These are phyloP conservation scores for Penicillium cinerascens DNA, from an alignment of 495 filamentous ascomycete genomes.

Conservation along the genomic window DNA sequence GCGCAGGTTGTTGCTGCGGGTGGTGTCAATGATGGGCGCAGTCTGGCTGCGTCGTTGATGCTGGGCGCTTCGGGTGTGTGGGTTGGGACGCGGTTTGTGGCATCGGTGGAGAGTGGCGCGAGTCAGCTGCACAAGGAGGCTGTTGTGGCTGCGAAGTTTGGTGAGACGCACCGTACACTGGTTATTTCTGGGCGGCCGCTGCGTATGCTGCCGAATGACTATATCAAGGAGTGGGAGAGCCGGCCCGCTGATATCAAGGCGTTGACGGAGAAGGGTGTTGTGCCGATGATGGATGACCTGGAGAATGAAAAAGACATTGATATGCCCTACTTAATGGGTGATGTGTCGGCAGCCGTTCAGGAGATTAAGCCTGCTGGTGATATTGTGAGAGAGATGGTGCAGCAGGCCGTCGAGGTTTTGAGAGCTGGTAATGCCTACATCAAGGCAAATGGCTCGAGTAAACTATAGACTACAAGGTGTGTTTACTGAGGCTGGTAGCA, in stretches of 20 bases:
- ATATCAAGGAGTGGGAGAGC: conserved; percentile 74
- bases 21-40: conserved; percentile 67
- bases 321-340: conserved; percentile 87
- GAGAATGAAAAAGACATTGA: conserved; percentile 75
- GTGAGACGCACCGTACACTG: conserved; percentile 73
- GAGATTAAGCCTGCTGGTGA: conserved; percentile 73
- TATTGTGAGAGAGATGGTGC: conserved; percentile 87
- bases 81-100: conserved; percentile 86
- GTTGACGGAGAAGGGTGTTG: conserved; percentile 68
- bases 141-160: conserved; percentile 70
- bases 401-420: conserved; percentile 68
- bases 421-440: conserved; percentile 42
- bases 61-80: conserved; percentile 72
- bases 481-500: neutral
- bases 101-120: conserved; percentile 70
- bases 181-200: conserved; percentile 76
- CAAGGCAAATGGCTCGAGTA: conserved; percentile 24
- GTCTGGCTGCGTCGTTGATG: conserved; percentile 67
- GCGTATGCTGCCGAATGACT: conserved; percentile 76
- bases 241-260: conserved; percentile 65
- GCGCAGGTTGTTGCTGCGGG: conserved; percentile 73
- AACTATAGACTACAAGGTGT: conserved; percentile 24
- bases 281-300: conserved; percentile 76
- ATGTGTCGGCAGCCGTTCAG: conserved; percentile 73
- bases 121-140: conserved; percentile 74